Evolutionary conservation across 108 stramenopile genomes (phyloP).

Genomic region (Epithemia pelagica): DNA sequence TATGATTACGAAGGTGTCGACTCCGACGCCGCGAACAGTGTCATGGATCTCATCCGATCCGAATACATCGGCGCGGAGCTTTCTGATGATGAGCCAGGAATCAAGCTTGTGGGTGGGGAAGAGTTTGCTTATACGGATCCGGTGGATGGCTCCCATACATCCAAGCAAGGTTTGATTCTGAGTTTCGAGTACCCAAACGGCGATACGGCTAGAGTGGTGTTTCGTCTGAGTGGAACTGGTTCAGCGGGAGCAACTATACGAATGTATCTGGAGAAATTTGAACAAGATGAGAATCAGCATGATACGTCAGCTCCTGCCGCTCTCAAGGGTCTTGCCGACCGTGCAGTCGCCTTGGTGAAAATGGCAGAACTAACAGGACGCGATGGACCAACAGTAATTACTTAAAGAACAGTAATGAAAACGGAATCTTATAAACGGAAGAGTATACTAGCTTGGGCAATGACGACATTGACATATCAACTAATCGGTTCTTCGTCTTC

Average conservation of each 20-base stretch:
- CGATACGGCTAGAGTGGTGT: conserved; percentile 85
- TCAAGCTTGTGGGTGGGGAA: conserved; percentile 55
- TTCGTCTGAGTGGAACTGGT: conserved; percentile 96
- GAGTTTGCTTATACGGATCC: conserved; percentile 93
- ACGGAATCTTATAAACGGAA: background rate
- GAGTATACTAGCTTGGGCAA: too few relatives aligned
- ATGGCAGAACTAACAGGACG: conserved; percentile 70
- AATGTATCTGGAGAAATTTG: conserved; percentile 96
- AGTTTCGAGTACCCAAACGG: conserved; percentile 78
- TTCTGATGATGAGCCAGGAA: conserved; percentile 41
- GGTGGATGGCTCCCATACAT: conserved; percentile 85
- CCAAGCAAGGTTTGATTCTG: conserved; percentile 90
- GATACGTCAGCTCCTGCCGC: conserved; percentile 63
- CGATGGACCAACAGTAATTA: conserved; percentile 77
- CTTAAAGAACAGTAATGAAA: conserved; percentile 27
- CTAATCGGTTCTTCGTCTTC: background rate
- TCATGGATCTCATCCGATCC: conserved; percentile 82
- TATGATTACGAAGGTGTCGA: conserved; percentile 99
- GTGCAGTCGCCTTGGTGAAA: conserved; percentile 60
- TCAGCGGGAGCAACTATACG: conserved; percentile 96
- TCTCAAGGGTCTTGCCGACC: conserved; percentile 64
- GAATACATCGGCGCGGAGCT: conserved; percentile 53
- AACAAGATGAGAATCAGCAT: conserved; percentile 59
- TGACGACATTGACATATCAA: background rate
- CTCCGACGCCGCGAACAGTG: conserved; percentile 70